Conservation (phyloP, 2,329 filamentous ascomycete species). For the Fusarium duplospermum region DNA sequence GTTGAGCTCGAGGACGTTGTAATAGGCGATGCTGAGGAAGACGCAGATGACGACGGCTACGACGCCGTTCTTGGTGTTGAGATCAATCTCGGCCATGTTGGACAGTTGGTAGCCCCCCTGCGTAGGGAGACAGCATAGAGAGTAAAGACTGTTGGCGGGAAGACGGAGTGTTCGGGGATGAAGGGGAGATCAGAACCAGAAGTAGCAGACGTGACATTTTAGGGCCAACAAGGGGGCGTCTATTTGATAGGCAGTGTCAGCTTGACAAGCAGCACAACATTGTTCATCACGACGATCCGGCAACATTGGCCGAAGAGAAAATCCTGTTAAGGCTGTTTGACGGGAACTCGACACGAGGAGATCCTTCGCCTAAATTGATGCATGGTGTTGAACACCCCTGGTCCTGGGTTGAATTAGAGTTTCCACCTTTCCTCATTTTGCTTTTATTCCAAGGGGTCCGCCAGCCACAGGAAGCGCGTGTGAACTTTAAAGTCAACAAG, state of each 20-base stretch:
- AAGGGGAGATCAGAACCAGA: neutral
- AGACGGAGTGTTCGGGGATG: neutral
- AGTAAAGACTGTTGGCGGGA: neutral
- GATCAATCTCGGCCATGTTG: neutral
- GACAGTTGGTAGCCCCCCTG: neutral
- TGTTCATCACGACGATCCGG: neutral
- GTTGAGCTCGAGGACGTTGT: constrained; percentile 51
- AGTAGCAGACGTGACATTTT: neutral
- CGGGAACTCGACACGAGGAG: neutral
- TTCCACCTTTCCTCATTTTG: neutral
- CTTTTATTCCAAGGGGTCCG: neutral
- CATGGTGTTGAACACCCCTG: neutral
- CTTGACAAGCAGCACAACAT: neutral
- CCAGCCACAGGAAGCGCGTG: neutral
- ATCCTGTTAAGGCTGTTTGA: neutral
- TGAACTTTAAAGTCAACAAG: neutral
- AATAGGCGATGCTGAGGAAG: constrained; percentile 44
- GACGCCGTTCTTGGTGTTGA: constrained; percentile 37
- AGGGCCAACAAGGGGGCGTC: neutral
- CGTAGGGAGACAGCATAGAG: neutral
- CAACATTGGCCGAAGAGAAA: neutral
- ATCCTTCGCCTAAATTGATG: neutral
- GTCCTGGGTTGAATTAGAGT: neutral
- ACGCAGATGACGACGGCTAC: constrained; percentile 32
- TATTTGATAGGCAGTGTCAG: neutral